These are phyloP conservation scores for Cercospora sp. DNA, from an alignment of 2,329 filamentous ascomycete genomes.

Conservation along the genomic window DNA sequence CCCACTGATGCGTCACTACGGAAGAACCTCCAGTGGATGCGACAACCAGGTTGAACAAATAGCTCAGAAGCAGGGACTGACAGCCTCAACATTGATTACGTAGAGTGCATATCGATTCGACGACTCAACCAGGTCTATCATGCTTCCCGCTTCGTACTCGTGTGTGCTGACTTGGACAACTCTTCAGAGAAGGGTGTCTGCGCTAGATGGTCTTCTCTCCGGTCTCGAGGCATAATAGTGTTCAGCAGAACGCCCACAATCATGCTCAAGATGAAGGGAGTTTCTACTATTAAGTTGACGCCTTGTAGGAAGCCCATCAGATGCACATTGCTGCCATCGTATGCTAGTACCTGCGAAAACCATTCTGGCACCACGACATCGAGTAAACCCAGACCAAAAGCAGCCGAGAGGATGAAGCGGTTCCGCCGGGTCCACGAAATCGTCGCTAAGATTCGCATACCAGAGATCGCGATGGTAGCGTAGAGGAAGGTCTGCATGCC, in stretches of 20 bases:
- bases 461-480: conserved; percentile 70
- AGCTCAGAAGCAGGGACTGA: neutral
- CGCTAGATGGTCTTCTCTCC: conserved; percentile 1
- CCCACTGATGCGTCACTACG: neutral
- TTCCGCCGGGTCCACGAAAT: conserved; percentile 72
- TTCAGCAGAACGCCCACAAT: conserved; percentile 25
- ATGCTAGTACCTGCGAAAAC: conserved; percentile 23
- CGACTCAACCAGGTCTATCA: neutral
- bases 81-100: neutral
- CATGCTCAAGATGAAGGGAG: conserved; percentile 27
- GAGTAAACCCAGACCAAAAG: conserved; percentile 24
- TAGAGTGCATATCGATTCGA: neutral
- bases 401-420: conserved; percentile 65
- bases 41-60: neutral
- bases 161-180: neutral
- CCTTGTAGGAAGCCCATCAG: conserved; percentile 26
- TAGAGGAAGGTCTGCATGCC: conserved; percentile 72
- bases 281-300: conserved; percentile 26
- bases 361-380: conserved; percentile 25
- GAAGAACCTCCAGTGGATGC: neutral
- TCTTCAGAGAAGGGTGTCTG: neutral
- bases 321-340: conserved; percentile 20
- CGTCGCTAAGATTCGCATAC: conserved; percentile 69
- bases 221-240: conserved; percentile 25
- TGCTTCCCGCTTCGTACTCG: neutral